Base-by-base conservation (phyloP, 306 rosid genomes). In the Rubus idaeus region DNA sequence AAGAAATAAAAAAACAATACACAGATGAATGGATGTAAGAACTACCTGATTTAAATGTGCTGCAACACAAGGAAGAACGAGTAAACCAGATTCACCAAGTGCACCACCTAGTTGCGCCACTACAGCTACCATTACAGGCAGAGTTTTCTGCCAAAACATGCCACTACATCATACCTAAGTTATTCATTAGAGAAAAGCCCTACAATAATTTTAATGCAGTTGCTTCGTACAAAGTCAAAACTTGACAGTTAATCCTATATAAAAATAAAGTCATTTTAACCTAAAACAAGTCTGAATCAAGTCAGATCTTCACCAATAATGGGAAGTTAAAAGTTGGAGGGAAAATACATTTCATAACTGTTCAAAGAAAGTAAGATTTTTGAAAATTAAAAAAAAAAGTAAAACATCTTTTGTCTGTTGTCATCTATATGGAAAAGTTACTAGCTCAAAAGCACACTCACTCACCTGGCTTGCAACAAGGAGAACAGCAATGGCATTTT, bases 111-210 rank as follows among this genome's bases (percentile, higher is more conserved):
- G 96, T 84, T 91, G 88, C 83, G 92, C 96, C 70, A 95, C 88
- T 18, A 94, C 97, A 20, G 97, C 98, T 74, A 94, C 95, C 97
- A 90, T 89, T 58, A 94, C 97, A 3, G 97, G 98, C 58, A 94
- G 89, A 52, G 98, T 92, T 92, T 94, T 94, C 96, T 90, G 89
- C 77, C 79, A 80, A 39, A 53, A 75, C 41, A 79, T 69, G 55
- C n/a, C n/a, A n/a, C n/a, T 20, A 46, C 49, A 58, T 70, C 11
- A 71, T 45, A 37, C 60, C 35, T 49, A 73, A n/a, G 20, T 39
- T 66, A 41, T 23, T 40, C 64, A 10, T n/a, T 45, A 46, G 67
- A 26, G 75, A 20, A 80, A 64, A 73, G 5, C 0, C 6, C 1
- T 42, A 13, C 0, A 0, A 1, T 1, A 0, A 3, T 6, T 72